Conservation (phyloP, 768 basidiomycete species). For the Daedaleopsis nitida region DNA sequence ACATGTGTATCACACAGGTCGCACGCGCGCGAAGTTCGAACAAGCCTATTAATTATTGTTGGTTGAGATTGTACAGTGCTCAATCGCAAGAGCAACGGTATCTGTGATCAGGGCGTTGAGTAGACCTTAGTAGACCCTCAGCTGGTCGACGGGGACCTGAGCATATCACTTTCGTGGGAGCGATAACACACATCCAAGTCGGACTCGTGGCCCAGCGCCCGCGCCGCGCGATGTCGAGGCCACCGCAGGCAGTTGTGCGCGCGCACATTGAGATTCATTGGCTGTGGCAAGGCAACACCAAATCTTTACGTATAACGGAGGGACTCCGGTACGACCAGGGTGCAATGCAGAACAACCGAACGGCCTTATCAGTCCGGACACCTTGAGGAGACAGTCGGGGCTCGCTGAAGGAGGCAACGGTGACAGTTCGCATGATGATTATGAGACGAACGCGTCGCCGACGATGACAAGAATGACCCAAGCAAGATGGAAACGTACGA, state of each 20-base stretch:
- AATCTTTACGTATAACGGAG: slow-evolving; percentile 14
- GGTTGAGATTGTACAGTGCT: too few relatives aligned
- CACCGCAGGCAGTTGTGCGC: neutral
- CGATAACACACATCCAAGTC: neutral
- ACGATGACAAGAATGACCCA: neutral
- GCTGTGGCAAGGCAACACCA: slow-evolving; percentile 15
- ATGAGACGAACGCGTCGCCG: neutral
- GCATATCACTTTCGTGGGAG: neutral
- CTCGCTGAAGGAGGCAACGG: neutral
- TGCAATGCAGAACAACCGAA: neutral
- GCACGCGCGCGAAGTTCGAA: too few relatives aligned
- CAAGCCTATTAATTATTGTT: too few relatives aligned
- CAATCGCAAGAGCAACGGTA: too few relatives aligned
- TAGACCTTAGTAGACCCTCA: too few relatives aligned
- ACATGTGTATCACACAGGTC: too few relatives aligned
- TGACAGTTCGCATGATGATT: neutral
- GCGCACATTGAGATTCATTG: slow-evolving; percentile 3
- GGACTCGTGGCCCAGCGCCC: neutral
- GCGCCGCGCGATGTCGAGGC: neutral
- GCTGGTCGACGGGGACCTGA: too few relatives aligned
- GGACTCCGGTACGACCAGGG: slow-evolving; percentile 6
- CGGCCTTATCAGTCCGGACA: slow-evolving; percentile 6
- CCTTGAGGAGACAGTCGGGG: neutral
- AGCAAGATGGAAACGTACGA: neutral
- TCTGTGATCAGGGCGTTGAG: too few relatives aligned